A percentile compares a stretch with the other conserved stretches of the same genome.
Evolutionary conservation across 2,329 filamentous ascomycete species (phyloP).

Genomic region (Verticillium dahliae): DNA sequence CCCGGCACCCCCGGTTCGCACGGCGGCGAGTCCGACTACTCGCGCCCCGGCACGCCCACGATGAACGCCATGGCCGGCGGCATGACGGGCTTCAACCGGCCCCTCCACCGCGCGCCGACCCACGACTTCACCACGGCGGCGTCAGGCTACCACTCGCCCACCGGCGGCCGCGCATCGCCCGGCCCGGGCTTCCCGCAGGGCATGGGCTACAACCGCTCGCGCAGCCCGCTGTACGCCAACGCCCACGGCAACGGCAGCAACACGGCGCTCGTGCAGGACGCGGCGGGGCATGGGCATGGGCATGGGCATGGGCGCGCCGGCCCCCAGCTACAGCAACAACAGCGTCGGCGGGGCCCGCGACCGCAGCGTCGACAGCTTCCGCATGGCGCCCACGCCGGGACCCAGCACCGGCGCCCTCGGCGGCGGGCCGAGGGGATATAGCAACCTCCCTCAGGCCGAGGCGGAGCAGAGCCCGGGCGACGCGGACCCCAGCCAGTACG

Average conservation of each 20-base stretch:
- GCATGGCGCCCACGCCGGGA: constrained; percentile 25
- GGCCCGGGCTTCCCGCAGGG: constrained; percentile 7
- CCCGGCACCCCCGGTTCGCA: constrained; percentile 55
- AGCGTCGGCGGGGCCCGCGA: constrained; percentile 11
- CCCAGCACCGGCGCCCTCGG: constrained; percentile 45
- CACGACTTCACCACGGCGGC: constrained; percentile 11
- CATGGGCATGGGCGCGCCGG: constrained; percentile 35
- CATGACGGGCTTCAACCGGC: constrained; percentile 13
- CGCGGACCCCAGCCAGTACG: constrained; percentile 43
- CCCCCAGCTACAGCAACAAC: constrained; percentile 1
- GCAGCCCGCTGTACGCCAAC: constrained; percentile 42
- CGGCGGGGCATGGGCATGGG: constrained; percentile 44
- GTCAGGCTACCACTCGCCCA: constrained; percentile 12
- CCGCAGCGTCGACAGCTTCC: constrained; percentile 15
- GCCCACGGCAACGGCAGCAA: constrained; percentile 45
- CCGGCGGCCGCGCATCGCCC: constrained; percentile 6
- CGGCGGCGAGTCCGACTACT: constrained; percentile 35
- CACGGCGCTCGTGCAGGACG: constrained; percentile 44
- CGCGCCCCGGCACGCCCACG: constrained; percentile 44
- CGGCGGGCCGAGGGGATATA: constrained; percentile 54
- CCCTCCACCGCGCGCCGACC: constrained; percentile 5
- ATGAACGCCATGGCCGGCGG: constrained; percentile 24
- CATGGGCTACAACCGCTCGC: constrained; percentile 19
- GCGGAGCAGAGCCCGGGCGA: constrained; percentile 24
- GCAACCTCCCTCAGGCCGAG: constrained; percentile 49